phyloP scores from a whole-genome alignment of 1,284 basidiomycete species.

The Pterulicium gracile region DNA sequence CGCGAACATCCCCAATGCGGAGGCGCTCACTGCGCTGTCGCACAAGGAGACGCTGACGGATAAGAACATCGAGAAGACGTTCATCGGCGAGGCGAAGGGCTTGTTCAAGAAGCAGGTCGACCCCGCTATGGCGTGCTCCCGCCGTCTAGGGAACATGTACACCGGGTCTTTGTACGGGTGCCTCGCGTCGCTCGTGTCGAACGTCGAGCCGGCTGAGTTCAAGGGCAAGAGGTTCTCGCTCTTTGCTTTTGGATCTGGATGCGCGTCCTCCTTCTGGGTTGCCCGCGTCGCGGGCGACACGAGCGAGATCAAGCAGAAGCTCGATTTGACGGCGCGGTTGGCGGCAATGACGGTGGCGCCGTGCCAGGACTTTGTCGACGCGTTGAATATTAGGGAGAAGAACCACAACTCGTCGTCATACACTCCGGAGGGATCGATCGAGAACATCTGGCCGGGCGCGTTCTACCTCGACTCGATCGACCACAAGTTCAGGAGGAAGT shows the following conservation, averaged over 20 bases:
- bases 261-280: constrained; percentile 87
- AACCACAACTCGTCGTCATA: constrained; percentile 92
- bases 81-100: constrained; percentile 64
- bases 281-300: constrained; percentile 82
- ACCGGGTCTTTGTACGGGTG: constrained; percentile 95
- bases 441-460: constrained; percentile 89
- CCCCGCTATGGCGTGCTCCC: constrained; percentile 74
- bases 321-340: constrained; percentile 73
- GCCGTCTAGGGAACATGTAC: constrained; percentile 96
- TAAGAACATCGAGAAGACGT: constrained; percentile 94
- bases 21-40: constrained; percentile 55
- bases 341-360: constrained; percentile 86
- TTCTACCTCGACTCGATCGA: constrained; percentile 95
- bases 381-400: constrained; percentile 83
- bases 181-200: constrained; percentile 73
- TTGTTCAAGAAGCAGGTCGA: constrained; percentile 66
- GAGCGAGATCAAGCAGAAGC: constrained; percentile 65
- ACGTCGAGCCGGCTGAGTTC: constrained; percentile 55
- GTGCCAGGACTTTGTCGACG: constrained; percentile 76
- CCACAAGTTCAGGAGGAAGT: constrained; percentile 87
- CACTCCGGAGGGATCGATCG: constrained; percentile 76
- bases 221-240: constrained; percentile 78
- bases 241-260: constrained; percentile 92
- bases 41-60: constrained; percentile 75
- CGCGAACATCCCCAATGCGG: constrained; percentile 61